Conservation (phyloP, 768 basidiomycete genomes). For the Hypholoma fasciculare region DNA sequence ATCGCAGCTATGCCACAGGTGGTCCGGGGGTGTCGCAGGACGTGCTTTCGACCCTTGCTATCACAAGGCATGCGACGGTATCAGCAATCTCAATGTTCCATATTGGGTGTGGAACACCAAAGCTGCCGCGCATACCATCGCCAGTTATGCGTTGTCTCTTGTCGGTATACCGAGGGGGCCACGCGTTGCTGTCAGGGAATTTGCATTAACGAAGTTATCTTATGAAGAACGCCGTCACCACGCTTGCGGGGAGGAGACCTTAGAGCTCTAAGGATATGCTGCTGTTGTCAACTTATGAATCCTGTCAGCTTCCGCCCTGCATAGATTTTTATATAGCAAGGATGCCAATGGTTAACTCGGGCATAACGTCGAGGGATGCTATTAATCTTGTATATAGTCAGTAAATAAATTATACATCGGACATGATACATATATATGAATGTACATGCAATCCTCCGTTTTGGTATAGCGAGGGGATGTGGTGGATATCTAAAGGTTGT, state of each 20-base stretch:
- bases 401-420: not conserved
- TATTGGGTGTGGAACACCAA: conserved; percentile 24
- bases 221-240: conserved; percentile 18
- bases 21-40: conserved; percentile 27
- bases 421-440: not conserved
- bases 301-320: not conserved
- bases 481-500: too few species aligned
- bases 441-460: not conserved
- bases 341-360: not conserved
- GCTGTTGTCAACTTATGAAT: too few species aligned
- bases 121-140: conserved; percentile 24
- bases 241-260: conserved; percentile 17
- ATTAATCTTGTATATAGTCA: not conserved
- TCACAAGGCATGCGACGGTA: conserved; percentile 27
- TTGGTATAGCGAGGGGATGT: not conserved
- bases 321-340: not conserved
- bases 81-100: conserved; percentile 25
- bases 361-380: too few species aligned
- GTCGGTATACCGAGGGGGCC: conserved; percentile 19
- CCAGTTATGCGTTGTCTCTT: conserved; percentile 26
- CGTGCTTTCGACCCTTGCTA: conserved; percentile 30
- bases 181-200: not conserved
- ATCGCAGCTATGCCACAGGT: conserved; percentile 13
- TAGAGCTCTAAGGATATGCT: not conserved
- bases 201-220: conserved; percentile 9